These are phyloP conservation scores for Leptodermis oblonga DNA, from an alignment of 257 asterid genomes.

Conservation along the genomic window DNA sequence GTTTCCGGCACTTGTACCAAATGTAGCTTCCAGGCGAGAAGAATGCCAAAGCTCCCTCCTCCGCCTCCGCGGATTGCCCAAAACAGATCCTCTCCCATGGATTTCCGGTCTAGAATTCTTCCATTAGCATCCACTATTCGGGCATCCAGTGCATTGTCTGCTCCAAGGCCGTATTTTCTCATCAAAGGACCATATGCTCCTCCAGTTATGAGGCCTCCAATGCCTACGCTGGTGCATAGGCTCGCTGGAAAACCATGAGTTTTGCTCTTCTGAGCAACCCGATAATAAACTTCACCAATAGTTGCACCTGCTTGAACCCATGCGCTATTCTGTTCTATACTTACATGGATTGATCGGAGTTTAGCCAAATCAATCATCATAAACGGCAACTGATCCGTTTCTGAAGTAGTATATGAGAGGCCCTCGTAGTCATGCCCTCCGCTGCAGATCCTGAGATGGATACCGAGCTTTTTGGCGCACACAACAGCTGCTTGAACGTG, in stretches of 20 bases:
- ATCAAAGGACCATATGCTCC: not conserved
- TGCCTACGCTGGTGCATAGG: conserved; percentile 44
- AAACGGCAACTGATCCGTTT: conserved; percentile 25
- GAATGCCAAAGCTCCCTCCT: conserved; percentile 50
- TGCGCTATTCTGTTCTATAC: conserved; percentile 31
- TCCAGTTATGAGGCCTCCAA: conserved; percentile 50
- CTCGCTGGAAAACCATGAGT: conserved; percentile 18
- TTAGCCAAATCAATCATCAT: conserved; percentile 19
- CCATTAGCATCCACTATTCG: conserved; percentile 17
- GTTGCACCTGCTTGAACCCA: conserved; percentile 58
- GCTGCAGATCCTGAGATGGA: conserved; percentile 41
- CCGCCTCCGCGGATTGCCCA: conserved; percentile 69
- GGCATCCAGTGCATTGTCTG: not conserved
- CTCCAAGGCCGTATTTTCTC: not conserved
- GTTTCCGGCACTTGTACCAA: conserved; percentile 36
- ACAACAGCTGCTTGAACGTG: conserved; percentile 39
- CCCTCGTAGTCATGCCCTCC: conserved; percentile 34
- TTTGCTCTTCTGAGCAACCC: conserved; percentile 24
- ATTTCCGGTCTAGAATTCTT: conserved; percentile 29
- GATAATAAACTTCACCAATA: conserved; percentile 45
- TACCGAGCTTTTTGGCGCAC: conserved; percentile 10
- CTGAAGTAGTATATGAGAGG: conserved; percentile 11
- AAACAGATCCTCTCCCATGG: too few species aligned
- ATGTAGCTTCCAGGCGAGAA: conserved; percentile 44
- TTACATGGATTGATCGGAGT: conserved; percentile 32